These are phyloP conservation scores for Poronia punctata DNA, from an alignment of 495 filamentous ascomycete genomes.

Conservation along the genomic window DNA sequence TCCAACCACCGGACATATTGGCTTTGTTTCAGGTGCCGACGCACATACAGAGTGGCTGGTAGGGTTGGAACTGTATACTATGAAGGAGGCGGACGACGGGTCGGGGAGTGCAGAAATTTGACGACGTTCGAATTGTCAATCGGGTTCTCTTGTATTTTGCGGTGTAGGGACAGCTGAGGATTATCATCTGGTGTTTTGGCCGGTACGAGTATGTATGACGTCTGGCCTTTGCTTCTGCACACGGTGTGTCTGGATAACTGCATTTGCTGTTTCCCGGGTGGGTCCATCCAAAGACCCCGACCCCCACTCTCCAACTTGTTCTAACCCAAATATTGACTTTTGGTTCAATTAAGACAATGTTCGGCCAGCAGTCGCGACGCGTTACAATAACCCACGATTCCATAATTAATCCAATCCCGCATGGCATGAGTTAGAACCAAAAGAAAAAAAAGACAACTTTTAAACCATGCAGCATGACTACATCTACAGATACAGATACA, in stretches of 20 bases:
- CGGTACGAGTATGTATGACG: too few relatives aligned
- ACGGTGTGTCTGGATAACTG: too few relatives aligned
- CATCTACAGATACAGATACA: constrained; percentile 44
- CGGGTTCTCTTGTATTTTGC: too few relatives aligned
- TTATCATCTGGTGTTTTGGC: too few relatives aligned
- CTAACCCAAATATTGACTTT: constrained; percentile 27
- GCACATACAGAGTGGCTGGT: constrained; percentile 1
- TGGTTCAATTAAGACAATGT: constrained; percentile 4
- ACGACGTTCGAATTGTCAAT: too few relatives aligned
- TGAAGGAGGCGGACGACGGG: too few relatives aligned
- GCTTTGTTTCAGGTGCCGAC: not conserved
- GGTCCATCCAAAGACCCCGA: constrained; percentile 1
- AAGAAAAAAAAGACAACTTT: not conserved
- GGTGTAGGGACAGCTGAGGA: too few relatives aligned
- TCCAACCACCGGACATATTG: constrained; percentile 20
- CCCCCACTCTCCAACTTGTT: constrained; percentile 8
- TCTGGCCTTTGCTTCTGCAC: too few relatives aligned
- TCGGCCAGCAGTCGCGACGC: constrained; percentile 13
- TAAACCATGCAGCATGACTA: constrained; percentile 35
- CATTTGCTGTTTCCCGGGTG: constrained; percentile 5
- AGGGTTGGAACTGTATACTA: too few relatives aligned
- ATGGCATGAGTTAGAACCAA: not conserved
- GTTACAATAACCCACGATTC: constrained; percentile 3
- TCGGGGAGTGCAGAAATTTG: too few relatives aligned
- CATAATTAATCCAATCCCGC: constrained; percentile 5